These are phyloP conservation scores for Annulohypoxylon truncatum DNA, from an alignment of 2,329 filamentous ascomycete species.

Conservation along the genomic window DNA sequence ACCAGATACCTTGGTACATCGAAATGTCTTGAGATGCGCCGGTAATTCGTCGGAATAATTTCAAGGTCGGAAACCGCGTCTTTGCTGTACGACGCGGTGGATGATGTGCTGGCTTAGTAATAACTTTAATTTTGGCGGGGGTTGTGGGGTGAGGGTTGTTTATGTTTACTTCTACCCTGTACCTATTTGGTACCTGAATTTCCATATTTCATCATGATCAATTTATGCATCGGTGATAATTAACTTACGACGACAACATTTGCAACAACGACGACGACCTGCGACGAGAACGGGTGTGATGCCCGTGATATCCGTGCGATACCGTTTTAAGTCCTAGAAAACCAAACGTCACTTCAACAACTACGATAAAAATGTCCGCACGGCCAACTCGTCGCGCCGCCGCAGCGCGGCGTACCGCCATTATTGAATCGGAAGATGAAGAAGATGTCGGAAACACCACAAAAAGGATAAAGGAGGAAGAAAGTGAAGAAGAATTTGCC, in stretches of 20 bases:
- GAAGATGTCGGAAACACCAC: constrained; percentile 71
- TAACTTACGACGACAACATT: not conserved
- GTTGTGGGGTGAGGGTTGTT: constrained; percentile 9
- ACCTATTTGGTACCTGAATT: constrained; percentile 14
- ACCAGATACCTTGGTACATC: not conserved
- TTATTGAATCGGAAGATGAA: constrained; percentile 86
- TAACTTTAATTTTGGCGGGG: constrained; percentile 9
- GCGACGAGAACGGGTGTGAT: not conserved
- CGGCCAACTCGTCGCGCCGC: constrained; percentile 58
- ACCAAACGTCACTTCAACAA: not conserved
- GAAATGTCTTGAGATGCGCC: constrained; percentile 13
- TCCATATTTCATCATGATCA: constrained; percentile 1
- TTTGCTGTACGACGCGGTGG: not conserved
- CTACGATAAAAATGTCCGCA: constrained; percentile 44
- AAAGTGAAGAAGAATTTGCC: constrained; percentile 81
- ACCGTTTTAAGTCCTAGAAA: not conserved
- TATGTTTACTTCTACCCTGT: constrained; percentile 7
- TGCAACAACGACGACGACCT: not conserved
- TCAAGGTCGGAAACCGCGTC: constrained; percentile 6
- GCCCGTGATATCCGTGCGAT: not conserved
- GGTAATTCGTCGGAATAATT: constrained; percentile 28
- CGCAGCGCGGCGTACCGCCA: constrained; percentile 74
- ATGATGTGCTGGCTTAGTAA: constrained; percentile 4
- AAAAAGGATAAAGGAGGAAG: constrained; percentile 65
- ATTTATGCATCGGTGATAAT: not conserved